These are phyloP conservation scores for Adansonia digitata DNA, from an alignment of 345 rosid species.

Conservation along the genomic window DNA sequence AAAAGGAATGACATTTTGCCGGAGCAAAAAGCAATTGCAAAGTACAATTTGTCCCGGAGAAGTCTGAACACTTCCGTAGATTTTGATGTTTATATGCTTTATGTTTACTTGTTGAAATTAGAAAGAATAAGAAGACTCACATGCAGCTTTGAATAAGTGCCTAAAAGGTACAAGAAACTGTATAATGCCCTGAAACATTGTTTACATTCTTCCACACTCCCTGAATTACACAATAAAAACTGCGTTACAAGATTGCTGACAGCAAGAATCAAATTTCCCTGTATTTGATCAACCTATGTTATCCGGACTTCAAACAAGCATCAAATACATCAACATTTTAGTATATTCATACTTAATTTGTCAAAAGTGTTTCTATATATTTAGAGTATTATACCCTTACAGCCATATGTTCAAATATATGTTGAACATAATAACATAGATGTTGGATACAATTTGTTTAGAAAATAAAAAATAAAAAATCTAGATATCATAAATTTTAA, in stretches of 20 bases:
- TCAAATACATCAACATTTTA: too few species aligned
- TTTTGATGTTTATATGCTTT: background rate
- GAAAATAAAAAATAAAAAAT: too few species aligned
- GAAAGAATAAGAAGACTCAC: constrained; percentile 25
- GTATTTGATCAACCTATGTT: background rate
- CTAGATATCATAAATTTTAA: background rate
- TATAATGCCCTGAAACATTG: constrained; percentile 37
- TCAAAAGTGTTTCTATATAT: too few species aligned
- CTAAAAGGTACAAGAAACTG: constrained; percentile 32
- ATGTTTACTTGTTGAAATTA: background rate
- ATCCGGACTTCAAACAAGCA: too few species aligned
- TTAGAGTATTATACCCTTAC: too few species aligned
- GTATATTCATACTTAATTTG: too few species aligned
- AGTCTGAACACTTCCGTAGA: background rate
- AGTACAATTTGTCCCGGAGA: background rate
- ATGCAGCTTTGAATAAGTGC: constrained; percentile 45
- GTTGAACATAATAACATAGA: too few species aligned
- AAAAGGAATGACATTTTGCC: background rate
- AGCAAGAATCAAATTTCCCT: background rate
- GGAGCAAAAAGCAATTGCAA: background rate
- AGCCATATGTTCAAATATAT: too few species aligned
- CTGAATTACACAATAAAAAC: constrained; percentile 11
- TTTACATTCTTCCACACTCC: constrained; percentile 37
- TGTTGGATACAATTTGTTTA: too few species aligned
- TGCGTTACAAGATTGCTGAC: background rate